Evolutionary conservation across 805 yeast species (phyloP).

Genomic region (Jamesozyma rosinii): DNA sequence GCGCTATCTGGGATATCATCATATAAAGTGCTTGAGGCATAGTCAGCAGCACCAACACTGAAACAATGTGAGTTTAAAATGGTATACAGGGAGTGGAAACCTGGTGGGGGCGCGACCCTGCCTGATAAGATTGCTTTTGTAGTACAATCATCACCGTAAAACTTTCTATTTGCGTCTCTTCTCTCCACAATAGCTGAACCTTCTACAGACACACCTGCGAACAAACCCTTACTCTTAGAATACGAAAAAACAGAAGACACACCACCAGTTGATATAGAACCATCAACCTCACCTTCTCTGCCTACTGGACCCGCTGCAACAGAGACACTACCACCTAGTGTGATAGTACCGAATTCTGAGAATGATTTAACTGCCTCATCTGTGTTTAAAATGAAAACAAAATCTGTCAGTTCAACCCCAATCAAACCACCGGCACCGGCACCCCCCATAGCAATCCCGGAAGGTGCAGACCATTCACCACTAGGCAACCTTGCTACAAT

Average conservation of each 20-base stretch:
- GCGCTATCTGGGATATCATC: conserved; percentile 45
- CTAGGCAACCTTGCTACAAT: conserved; percentile 89
- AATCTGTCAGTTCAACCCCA: conserved; percentile 94
- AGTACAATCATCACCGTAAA: conserved; percentile 80
- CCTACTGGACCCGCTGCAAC: conserved; percentile 98
- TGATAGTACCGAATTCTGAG: conserved; percentile 87
- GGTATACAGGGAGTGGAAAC: conserved; percentile 75
- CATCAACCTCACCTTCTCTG: conserved; percentile 95
- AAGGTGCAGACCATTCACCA: conserved; percentile 96
- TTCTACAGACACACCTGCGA: conserved; percentile 95
- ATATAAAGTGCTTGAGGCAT: conserved; percentile 23
- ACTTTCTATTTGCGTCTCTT: conserved; percentile 92
- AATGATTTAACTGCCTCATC: conserved; percentile 86
- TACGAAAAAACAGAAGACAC: conserved; percentile 89
- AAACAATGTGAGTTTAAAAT: conserved; percentile 66
- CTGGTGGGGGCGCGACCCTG: conserved; percentile 81
- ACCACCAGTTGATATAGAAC: conserved; percentile 76
- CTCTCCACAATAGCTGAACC: conserved; percentile 96
- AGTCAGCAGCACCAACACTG: background rate
- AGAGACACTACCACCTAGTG: conserved; percentile 89
- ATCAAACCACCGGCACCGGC: conserved; percentile 98
- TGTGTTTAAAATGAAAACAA: conserved; percentile 84
- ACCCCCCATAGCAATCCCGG: conserved; percentile 93
- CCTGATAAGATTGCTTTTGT: conserved; percentile 79
- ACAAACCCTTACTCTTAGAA: conserved; percentile 92